phyloP scores from a whole-genome alignment of 2,329 filamentous ascomycete genomes.

The Sporothrix luriei region DNA sequence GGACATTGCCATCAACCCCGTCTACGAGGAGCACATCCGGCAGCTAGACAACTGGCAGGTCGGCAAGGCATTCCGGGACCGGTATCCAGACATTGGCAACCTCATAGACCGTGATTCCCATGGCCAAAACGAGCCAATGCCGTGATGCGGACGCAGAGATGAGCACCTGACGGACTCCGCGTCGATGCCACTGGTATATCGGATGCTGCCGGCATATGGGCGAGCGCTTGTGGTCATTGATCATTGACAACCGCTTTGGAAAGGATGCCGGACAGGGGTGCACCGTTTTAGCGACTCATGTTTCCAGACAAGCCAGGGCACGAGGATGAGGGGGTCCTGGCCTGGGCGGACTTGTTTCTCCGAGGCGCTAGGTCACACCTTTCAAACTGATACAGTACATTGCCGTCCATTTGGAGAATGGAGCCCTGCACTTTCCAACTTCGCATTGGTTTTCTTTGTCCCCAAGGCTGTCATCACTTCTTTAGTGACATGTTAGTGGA shows the following conservation, averaged over 20 bases:
- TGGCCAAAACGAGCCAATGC: neutral
- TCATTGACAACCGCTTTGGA: neutral
- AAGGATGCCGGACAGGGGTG: neutral
- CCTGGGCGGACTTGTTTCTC: constrained; percentile 28
- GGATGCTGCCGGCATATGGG: constrained; percentile 6
- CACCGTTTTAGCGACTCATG: constrained; percentile 7
- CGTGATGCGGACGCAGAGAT: neutral
- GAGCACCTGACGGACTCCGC: neutral
- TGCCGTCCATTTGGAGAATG: constrained; percentile 22
- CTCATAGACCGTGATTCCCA: constrained; percentile 37
- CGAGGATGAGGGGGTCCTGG: neutral
- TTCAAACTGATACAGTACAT: constrained; percentile 11
- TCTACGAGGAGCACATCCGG: constrained; percentile 42
- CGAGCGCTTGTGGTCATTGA: neutral
- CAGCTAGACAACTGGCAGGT: constrained; percentile 42
- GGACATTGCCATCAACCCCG: constrained; percentile 39
- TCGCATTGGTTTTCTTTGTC: neutral
- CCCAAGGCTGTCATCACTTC: neutral
- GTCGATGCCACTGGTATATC: neutral
- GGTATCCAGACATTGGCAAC: constrained; percentile 38
- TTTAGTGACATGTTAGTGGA: constrained; percentile 11
- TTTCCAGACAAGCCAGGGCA: neutral
- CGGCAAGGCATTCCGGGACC: constrained; percentile 38
- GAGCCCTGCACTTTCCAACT: constrained; percentile 17
- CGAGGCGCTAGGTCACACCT: constrained; percentile 8